Evolutionary conservation across 768 basidiomycete genomes (phyloP), one percentile per base, ranked within the genome.

Genomic region (Lentinula guzmanii): DNA sequence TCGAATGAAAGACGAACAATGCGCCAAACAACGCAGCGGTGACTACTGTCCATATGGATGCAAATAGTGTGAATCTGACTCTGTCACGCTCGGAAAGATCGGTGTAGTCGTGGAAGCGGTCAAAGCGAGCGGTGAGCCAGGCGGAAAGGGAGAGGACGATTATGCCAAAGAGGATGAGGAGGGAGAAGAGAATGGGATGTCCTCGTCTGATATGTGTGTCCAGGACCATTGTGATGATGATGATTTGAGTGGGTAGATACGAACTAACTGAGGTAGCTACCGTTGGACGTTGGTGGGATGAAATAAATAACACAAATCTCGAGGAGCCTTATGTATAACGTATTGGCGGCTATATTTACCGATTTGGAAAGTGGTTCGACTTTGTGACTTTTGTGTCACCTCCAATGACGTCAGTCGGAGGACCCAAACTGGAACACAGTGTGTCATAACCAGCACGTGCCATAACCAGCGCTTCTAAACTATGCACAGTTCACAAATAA

Each of bases 31-130:
- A 48, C 4, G 77, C 65, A 43, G 82, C 78, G 42, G 86, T 74
- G 55, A 86, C 66, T 10, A 87, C 71, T 0, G 89, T 91, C 90
- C 90, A 92, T 67, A 77, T 76, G 10, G 87, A 87, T n/a, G 78
- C 67, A 76, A 93, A 92, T 37, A 90, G 77, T 45, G 86, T 74
- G 75, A 84, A 91, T 39, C 82, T 79, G 1, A 87, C 83, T 52
- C 87, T 82, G 67, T 87, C 83, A 48, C 83, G 83, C 64, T 86
- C 80, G 35, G 76, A 69, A 10, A 64, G 62, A 62, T 69, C 80
- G 57, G 74, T 75, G 68, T 75, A 82, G 75, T 88, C 79, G 72
- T 83, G 77, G 64, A 79, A 75, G 33, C 71, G 60, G 70, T 86
- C 84, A 76, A 83, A 93, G 48, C 75, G 78, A 13, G 85, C 75